Conservation (phyloP, 2,329 filamentous ascomycete species). For the Nothopassalora personata region DNA sequence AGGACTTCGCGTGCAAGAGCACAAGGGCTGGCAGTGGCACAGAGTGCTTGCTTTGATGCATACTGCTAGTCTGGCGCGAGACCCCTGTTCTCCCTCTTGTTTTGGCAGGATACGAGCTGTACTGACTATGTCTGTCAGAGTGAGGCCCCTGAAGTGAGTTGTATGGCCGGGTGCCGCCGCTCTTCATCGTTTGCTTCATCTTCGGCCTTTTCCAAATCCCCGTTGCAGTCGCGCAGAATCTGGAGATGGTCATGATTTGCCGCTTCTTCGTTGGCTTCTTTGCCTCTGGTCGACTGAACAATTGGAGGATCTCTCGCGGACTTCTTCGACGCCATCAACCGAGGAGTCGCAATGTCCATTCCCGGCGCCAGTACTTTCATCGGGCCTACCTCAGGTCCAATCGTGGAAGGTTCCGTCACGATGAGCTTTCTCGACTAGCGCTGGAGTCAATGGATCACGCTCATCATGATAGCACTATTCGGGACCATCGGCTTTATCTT, state of each 20-base stretch:
- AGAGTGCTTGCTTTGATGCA: not conserved
- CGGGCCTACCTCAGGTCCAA: slow-evolving; percentile 24
- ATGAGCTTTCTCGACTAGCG: slow-evolving; percentile 27
- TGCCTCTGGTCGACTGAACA: slow-evolving; percentile 45
- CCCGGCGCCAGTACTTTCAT: slow-evolving; percentile 26
- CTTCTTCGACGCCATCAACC: slow-evolving; percentile 22
- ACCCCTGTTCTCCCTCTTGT: not conserved
- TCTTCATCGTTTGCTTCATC: slow-evolving; percentile 26
- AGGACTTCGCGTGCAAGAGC: not conserved
- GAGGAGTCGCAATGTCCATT: slow-evolving; percentile 25
- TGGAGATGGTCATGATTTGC: slow-evolving; percentile 51
- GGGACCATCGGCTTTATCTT: slow-evolving; percentile 41
- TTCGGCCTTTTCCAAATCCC: slow-evolving; percentile 54
- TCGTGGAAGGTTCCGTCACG: slow-evolving; percentile 27
- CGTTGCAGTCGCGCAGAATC: slow-evolving; percentile 49
- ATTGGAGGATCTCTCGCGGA: slow-evolving; percentile 35
- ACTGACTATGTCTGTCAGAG: not conserved
- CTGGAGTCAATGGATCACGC: slow-evolving; percentile 26
- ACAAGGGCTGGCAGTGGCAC: not conserved
- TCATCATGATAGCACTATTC: slow-evolving; percentile 42
- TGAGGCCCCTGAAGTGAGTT: slow-evolving; percentile 44
- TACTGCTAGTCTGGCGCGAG: not conserved
- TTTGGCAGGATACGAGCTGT: not conserved
- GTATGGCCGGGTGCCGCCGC: slow-evolving; percentile 46
- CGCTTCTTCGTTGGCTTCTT: slow-evolving; percentile 54